These are phyloP conservation scores for Cicer cuneatum DNA, from an alignment of 306 rosid species.

Conservation along the genomic window DNA sequence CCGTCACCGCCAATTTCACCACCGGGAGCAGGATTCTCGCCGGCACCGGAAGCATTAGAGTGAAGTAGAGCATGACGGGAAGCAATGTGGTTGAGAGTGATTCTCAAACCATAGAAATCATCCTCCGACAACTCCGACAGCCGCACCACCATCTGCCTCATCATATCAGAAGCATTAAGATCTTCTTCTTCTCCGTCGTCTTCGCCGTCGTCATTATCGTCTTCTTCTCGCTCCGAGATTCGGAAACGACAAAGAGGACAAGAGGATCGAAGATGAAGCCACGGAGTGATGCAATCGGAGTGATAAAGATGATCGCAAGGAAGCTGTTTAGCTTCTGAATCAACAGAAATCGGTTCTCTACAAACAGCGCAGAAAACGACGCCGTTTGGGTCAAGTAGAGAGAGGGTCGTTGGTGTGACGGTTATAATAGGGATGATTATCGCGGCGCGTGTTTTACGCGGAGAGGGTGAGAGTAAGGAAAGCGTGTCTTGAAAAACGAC, in stretches of 20 bases:
- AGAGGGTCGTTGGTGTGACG: slow-evolving; percentile 50
- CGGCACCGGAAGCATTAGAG: neutral
- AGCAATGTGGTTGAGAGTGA: slow-evolving; percentile 68
- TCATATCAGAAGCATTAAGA: slow-evolving; percentile 30
- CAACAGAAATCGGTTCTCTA: slow-evolving; percentile 57
- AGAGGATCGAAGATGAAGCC: slow-evolving; percentile 69
- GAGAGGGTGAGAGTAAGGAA: slow-evolving; percentile 26
- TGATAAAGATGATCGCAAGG: slow-evolving; percentile 85
- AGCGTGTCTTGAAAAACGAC: slow-evolving; percentile 43
- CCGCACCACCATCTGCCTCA: slow-evolving; percentile 50
- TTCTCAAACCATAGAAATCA: slow-evolving; percentile 62
- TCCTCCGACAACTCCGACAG: slow-evolving; percentile 59
- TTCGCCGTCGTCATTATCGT: neutral
- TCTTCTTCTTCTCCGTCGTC: slow-evolving; percentile 3
- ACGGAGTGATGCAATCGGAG: slow-evolving; percentile 79
- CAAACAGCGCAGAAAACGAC: slow-evolving; percentile 72
- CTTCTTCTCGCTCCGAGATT: slow-evolving; percentile 14
- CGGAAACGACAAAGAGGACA: slow-evolving; percentile 86
- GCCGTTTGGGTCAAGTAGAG: slow-evolving; percentile 50
- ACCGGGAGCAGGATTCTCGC: neutral
- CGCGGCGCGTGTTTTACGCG: neutral
- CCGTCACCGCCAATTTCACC: neutral
- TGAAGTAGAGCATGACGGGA: slow-evolving; percentile 48
- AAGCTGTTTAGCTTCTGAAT: slow-evolving; percentile 63
- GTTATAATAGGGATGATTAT: slow-evolving; percentile 43